Conservation (phyloP, 192 early-diverging fungal species). For the Linnemannia schmuckeri region DNA sequence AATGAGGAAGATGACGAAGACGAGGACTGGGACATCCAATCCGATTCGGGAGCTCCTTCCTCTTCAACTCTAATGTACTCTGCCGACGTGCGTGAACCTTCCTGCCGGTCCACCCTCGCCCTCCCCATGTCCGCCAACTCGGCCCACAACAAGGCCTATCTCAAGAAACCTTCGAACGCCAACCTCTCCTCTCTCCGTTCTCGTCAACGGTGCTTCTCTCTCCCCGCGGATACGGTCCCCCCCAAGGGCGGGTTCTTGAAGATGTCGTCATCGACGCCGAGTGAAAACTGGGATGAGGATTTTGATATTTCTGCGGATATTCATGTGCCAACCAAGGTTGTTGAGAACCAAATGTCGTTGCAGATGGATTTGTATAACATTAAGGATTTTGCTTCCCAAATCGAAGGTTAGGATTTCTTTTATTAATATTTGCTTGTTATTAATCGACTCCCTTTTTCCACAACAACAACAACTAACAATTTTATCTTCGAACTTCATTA, state of each 20-base stretch:
- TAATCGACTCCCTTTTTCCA: not conserved
- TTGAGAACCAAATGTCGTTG: slow-evolving; percentile 53
- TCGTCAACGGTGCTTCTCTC: slow-evolving; percentile 33
- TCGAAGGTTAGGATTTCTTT: slow-evolving; percentile 41
- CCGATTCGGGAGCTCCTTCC: slow-evolving; percentile 29
- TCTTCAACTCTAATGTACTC: slow-evolving; percentile 46
- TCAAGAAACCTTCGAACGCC: slow-evolving; percentile 36
- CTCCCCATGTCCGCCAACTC: slow-evolving; percentile 11
- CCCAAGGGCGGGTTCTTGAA: slow-evolving; percentile 19
- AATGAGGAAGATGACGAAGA: slow-evolving; percentile 52
- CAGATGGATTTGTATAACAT: slow-evolving; percentile 58
- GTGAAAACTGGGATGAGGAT: slow-evolving; percentile 61
- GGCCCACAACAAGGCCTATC: not conserved
- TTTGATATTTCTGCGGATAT: slow-evolving; percentile 54
- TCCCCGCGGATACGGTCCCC: slow-evolving; percentile 5
- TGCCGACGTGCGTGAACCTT: slow-evolving; percentile 25
- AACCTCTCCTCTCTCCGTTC: slow-evolving; percentile 21
- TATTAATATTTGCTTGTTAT: not conserved
- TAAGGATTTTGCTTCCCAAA: slow-evolving; percentile 54
- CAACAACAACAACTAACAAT: not conserved
- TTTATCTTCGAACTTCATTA: not conserved
- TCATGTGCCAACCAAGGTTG: slow-evolving; percentile 51
- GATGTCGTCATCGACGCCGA: slow-evolving; percentile 32
- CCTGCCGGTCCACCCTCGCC: slow-evolving; percentile 25
- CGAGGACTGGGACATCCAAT: slow-evolving; percentile 53